Conservation (phyloP, 1,284 basidiomycete species). For the Malassezia pachydermatis region DNA sequence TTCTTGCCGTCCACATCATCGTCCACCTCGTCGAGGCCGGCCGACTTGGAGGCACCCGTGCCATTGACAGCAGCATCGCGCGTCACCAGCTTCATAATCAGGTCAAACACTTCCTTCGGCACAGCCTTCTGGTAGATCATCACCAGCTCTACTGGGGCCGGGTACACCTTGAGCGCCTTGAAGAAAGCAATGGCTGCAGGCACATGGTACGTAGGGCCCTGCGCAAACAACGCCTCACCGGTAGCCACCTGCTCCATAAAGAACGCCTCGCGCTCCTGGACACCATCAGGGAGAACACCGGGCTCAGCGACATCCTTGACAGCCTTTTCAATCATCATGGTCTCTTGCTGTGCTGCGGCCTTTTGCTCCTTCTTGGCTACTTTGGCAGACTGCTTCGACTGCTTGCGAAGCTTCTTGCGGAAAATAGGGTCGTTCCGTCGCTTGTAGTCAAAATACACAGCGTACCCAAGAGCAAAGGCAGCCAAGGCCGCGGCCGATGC, state of each 20-base stretch:
- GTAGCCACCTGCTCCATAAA: conserved; percentile 81
- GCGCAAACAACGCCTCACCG: conserved; percentile 71
- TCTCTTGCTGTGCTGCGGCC: conserved; percentile 25
- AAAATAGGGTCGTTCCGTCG: conserved; percentile 77
- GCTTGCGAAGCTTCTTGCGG: conserved; percentile 78
- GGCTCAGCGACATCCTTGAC: conserved; percentile 27
- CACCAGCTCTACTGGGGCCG: conserved; percentile 71
- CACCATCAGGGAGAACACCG: conserved; percentile 53
- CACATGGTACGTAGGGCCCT: conserved; percentile 55
- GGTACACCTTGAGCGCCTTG: conserved; percentile 86
- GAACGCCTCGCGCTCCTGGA: conserved; percentile 54
- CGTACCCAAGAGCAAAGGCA: conserved; percentile 38
- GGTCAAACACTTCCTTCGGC: conserved; percentile 72
- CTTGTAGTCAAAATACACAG: conserved; percentile 81
- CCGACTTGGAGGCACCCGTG: conserved; percentile 19
- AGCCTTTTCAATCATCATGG: conserved; percentile 26
- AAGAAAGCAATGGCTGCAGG: conserved; percentile 80
- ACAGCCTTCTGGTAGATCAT: conserved; percentile 79
- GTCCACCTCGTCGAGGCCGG: conserved; percentile 87
- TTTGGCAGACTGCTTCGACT: conserved; percentile 54
- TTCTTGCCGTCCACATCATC: conserved; percentile 25
- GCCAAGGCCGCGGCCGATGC: conserved; percentile 19
- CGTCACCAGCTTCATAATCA: conserved; percentile 77
- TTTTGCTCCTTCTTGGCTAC: conserved; percentile 52
- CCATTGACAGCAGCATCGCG: conserved; percentile 62